A percentile compares a stretch with the other conserved stretches of the same genome.
phyloP scores from a whole-genome alignment of 1,284 basidiomycete species.

The Puccinia hordei region DNA sequence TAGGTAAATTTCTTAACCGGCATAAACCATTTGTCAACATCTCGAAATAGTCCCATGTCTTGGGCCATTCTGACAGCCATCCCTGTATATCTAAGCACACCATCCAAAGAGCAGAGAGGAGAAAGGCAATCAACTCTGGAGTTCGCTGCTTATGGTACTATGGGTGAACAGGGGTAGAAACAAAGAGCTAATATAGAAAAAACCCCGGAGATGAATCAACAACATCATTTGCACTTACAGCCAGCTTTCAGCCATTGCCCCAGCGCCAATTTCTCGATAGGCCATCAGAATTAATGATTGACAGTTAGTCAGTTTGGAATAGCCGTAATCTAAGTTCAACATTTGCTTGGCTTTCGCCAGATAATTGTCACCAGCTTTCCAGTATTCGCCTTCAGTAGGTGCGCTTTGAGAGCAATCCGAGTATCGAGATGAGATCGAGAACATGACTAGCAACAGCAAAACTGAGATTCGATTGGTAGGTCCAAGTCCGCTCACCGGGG shows the following conservation, averaged over 20 bases:
- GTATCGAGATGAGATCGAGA: conserved; percentile 74
- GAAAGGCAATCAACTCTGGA: not conserved
- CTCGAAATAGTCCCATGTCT: conserved; percentile 79
- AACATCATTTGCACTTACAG: conserved; percentile 71
- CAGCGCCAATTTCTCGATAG: conserved; percentile 79
- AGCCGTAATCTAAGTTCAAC: conserved; percentile 70
- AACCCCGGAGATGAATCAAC: not conserved
- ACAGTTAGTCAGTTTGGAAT: conserved; percentile 69
- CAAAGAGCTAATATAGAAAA: not conserved
- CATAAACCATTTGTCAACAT: conserved; percentile 71
- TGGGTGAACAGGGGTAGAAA: too few relatives aligned
- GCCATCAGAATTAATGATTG: conserved; percentile 77
- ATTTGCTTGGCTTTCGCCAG: conserved; percentile 70
- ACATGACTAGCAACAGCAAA: conserved; percentile 74
- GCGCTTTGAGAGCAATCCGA: conserved; percentile 60
- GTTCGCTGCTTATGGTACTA: conserved; percentile 61
- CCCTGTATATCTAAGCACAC: conserved; percentile 39
- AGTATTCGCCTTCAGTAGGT: conserved; percentile 68
- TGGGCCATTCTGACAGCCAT: conserved; percentile 68
- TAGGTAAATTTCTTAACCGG: conserved; percentile 68
- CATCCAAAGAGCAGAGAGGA: not conserved
- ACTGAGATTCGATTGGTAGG: conserved; percentile 63
- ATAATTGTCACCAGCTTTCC: conserved; percentile 76
- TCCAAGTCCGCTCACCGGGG: not conserved
- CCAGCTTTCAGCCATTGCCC: conserved; percentile 84